Evolutionary conservation across 2,329 filamentous ascomycete genomes (phyloP).

Genomic region (Pyrenochaeta sp.): DNA sequence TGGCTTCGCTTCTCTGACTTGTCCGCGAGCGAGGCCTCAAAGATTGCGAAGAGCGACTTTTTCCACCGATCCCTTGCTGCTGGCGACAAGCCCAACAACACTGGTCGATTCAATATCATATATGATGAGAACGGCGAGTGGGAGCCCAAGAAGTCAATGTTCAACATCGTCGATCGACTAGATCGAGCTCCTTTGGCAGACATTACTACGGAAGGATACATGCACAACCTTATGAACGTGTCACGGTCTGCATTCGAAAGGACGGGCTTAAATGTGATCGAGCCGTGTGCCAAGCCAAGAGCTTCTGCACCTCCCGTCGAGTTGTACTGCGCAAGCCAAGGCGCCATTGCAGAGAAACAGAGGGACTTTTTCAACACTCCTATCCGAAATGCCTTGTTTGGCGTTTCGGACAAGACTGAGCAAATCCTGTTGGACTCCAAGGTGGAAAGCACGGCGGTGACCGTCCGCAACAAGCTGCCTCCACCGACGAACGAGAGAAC

Average conservation of each 20-base stretch:
- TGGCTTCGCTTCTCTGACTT: slow-evolving; percentile 88
- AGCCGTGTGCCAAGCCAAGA: slow-evolving; percentile 80
- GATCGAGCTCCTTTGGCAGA: slow-evolving; percentile 73
- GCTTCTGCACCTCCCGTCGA: slow-evolving; percentile 88
- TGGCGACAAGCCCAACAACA: slow-evolving; percentile 60
- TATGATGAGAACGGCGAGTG: slow-evolving; percentile 75
- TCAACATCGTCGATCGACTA: slow-evolving; percentile 78
- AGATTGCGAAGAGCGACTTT: slow-evolving; percentile 72
- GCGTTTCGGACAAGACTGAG: slow-evolving; percentile 70
- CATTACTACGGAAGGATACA: slow-evolving; percentile 74
- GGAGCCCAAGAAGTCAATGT: slow-evolving; percentile 77
- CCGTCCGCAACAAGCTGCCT: slow-evolving; percentile 73
- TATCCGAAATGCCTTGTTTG: slow-evolving; percentile 79
- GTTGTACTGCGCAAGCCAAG: slow-evolving; percentile 76
- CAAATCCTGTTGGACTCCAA: slow-evolving; percentile 77
- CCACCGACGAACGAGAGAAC: slow-evolving; percentile 81
- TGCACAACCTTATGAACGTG: slow-evolving; percentile 82
- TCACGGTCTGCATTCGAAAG: slow-evolving; percentile 70
- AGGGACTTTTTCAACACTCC: slow-evolving; percentile 79
- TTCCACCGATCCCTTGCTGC: slow-evolving; percentile 77
- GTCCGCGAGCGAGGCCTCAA: slow-evolving; percentile 76
- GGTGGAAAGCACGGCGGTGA: slow-evolving; percentile 71
- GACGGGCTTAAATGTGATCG: slow-evolving; percentile 78
- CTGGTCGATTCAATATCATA: slow-evolving; percentile 71
- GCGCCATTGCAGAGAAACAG: slow-evolving; percentile 70